These are phyloP conservation scores for Echinochloa phyllopogon DNA, from an alignment of 176 grass and related monocot species.

Conservation along the genomic window DNA sequence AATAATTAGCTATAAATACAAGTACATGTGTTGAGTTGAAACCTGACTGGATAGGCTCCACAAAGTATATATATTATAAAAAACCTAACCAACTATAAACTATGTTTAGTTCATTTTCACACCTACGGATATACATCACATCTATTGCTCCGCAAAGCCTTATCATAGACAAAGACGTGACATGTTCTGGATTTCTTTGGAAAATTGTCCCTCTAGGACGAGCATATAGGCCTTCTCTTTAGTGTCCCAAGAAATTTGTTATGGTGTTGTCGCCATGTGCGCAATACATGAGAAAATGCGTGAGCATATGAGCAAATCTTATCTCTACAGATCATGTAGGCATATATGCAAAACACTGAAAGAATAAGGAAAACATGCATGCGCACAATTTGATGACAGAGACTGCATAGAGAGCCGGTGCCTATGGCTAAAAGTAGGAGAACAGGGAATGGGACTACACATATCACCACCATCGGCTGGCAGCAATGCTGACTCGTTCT, in stretches of 20 bases:
- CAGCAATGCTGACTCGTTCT: neutral
- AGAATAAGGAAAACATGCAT: constrained; percentile 1
- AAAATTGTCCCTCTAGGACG: neutral
- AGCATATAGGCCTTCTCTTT: neutral
- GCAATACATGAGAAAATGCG: neutral
- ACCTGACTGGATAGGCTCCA: no score
- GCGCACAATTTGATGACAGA: neutral
- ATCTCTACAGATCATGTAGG: neutral
- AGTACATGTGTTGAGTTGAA: no score
- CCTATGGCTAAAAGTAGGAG: neutral
- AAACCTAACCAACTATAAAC: no score
- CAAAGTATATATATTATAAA: no score
- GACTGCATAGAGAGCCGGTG: neutral
- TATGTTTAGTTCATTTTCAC: no score
- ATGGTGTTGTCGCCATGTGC: neutral
- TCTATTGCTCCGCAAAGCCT: neutral
- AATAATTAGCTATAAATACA: no score
- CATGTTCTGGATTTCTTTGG: neutral
- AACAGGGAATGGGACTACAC: neutral
- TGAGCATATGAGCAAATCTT: neutral
- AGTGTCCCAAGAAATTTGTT: neutral
- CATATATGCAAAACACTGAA: constrained; percentile 8
- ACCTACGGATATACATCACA: neutral
- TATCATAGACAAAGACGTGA: neutral
- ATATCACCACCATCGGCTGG: neutral